Evolutionary conservation across 1,139 yeast genomes (phyloP).

Genomic region (Petasospora fabianii): DNA sequence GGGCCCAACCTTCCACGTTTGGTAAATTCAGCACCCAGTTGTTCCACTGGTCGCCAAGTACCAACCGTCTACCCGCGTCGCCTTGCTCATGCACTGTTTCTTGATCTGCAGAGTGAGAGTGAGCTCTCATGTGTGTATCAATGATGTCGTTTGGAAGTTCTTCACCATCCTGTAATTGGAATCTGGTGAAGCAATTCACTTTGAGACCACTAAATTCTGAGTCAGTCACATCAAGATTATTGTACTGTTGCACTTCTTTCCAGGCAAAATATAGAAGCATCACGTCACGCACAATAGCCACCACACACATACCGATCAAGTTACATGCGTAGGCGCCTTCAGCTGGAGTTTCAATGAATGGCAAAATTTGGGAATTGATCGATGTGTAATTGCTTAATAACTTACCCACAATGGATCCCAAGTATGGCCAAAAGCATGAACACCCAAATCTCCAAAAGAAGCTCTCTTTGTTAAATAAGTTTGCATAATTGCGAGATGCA

Average conservation of each 20-base stretch:
- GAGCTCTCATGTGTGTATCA: not conserved
- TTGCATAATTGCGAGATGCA: constrained; percentile 31
- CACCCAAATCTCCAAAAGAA: constrained; percentile 25
- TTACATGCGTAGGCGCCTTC: constrained; percentile 42
- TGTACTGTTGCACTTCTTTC: constrained; percentile 33
- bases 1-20: no score
- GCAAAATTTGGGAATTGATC: constrained; percentile 15
- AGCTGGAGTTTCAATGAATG: constrained; percentile 34
- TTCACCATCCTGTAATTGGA: not conserved
- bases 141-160: not conserved
- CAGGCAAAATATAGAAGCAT: constrained; percentile 34
- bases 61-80: not conserved
- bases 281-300: constrained; percentile 39
- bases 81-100: not conserved
- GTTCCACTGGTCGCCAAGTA: no score
- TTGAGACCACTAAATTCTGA: constrained; percentile 6
- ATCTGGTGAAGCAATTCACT: constrained; percentile 1
- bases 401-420: constrained; percentile 29
- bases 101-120: not conserved
- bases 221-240: constrained; percentile 28
- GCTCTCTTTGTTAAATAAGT: constrained; percentile 24
- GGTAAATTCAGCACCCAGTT: no score
- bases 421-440: constrained; percentile 37
- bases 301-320: constrained; percentile 39
- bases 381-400: constrained; percentile 21